A percentile compares a stretch with the other conserved stretches of the same genome.
These are phyloP conservation scores for Alternaria sp. DNA, from an alignment of 2,329 filamentous ascomycete genomes.

Conservation along the genomic window DNA sequence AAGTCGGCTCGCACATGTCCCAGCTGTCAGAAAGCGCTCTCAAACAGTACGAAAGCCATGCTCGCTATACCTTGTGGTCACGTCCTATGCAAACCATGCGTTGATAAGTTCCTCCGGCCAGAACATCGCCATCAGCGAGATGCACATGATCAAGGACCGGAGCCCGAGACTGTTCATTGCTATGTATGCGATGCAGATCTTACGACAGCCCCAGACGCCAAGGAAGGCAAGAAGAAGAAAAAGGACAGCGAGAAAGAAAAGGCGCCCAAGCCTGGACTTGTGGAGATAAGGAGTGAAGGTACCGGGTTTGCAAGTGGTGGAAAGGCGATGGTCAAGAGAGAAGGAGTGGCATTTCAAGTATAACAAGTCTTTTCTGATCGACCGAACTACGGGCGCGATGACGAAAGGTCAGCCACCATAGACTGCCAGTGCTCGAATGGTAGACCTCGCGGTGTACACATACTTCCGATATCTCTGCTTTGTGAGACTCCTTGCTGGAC, in stretches of 20 bases:
- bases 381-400: not conserved
- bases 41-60: constrained; percentile 81
- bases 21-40: constrained; percentile 80
- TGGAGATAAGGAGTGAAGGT: constrained; percentile 82
- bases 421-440: not conserved
- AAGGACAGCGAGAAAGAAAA: constrained; percentile 64
- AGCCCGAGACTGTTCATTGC: constrained; percentile 67
- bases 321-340: constrained; percentile 78
- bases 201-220: constrained; percentile 50
- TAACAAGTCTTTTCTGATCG: constrained; percentile 7
- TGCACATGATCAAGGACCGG: constrained; percentile 64
- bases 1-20: constrained; percentile 71
- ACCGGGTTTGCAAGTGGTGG: constrained; percentile 94
- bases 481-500: not conserved
- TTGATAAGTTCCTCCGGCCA: constrained; percentile 76
- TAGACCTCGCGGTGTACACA: not conserved
- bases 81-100: constrained; percentile 84
- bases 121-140: constrained; percentile 44
- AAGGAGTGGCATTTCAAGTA: constrained; percentile 76
- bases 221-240: constrained; percentile 47
- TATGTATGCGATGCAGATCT: constrained; percentile 87
- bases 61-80: constrained; percentile 89
- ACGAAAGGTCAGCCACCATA: not conserved
- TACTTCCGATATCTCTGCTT: no score
- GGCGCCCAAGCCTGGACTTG: constrained; percentile 71